Conservation (phyloP, 2,329 filamentous ascomycete species). For the Colletotrichum gloeosporioides region DNA sequence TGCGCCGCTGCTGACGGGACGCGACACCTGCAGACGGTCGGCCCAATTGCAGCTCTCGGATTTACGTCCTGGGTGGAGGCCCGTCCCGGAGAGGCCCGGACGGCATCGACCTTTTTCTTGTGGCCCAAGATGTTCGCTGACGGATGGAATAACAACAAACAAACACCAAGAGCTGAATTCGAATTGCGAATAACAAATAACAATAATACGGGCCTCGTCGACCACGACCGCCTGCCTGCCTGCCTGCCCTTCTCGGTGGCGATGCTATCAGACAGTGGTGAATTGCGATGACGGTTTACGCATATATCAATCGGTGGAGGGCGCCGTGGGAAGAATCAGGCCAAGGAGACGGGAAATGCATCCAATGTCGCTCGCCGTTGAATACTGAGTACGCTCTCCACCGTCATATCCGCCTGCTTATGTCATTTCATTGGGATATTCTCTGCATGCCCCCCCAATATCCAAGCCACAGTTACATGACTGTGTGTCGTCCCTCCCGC, state of each 20-base stretch:
- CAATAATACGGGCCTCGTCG: background rate
- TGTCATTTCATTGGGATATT: background rate
- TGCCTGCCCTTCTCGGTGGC: background rate
- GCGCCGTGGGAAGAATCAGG: background rate
- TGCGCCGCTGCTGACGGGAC: constrained; percentile 3
- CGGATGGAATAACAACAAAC: background rate
- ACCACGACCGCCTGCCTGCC: background rate
- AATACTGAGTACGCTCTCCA: background rate
- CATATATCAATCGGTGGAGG: background rate
- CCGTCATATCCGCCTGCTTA: background rate
- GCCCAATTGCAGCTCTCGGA: background rate
- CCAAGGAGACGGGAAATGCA: background rate
- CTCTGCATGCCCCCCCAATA: background rate
- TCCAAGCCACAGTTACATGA: background rate
- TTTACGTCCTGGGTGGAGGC: constrained; percentile 6
- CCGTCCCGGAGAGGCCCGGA: constrained; percentile 15
- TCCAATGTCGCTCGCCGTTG: background rate
- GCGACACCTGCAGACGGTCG: background rate
- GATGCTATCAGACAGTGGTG: background rate
- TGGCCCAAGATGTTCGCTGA: background rate
- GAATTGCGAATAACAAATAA: background rate
- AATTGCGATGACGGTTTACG: background rate
- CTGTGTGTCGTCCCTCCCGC: background rate
- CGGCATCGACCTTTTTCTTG: background rate
- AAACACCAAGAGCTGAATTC: background rate